Evolutionary conservation across 2,329 filamentous ascomycete species (phyloP), one percentile per base, ranked within the genome.

Genomic region (Aureobasidium namibiae): DNA sequence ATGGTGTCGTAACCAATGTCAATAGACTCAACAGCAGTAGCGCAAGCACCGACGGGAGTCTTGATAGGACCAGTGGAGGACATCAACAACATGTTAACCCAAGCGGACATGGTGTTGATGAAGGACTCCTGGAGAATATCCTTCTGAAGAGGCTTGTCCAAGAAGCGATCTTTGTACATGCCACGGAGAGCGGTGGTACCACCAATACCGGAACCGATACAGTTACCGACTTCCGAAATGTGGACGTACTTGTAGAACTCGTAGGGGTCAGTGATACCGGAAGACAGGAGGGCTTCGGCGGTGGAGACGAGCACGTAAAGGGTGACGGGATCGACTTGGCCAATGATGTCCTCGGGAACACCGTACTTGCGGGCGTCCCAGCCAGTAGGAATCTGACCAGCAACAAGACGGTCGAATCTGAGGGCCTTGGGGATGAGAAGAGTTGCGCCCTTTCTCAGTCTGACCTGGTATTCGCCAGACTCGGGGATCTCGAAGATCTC

Each of bases 161-260:
- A 82, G 84, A 87, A 97, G 61, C 94, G 89, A 74, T 96, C 92
- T 76, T 92, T 94, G 82, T 97, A 96, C 92, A 99, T 99, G 68
- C 92, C 92, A 68, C 91, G 87, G 65, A 99, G 83, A 67, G 94
- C 94, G 68, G 84, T 85, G 62, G 91, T 88, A 77, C 94, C 95
- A 82, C 94, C 94, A 80, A 99, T 96, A 81, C 95, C 94, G 33
- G 95, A 99, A 75, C 94, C 94, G 66, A 99, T 86, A 72, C 92
- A 97, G 82, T 99, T 99, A 74, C 94, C 94, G 54, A 99, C 89
- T 72, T 99, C 90, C 8, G 94, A 97, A 62, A 99, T 85, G 74
- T 99, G 94, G 63, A 99, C 92, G 69, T 99, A 99, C 80, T 97
- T 92, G 84, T 99, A 99, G 78, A 99, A 97, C 77, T 99, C 94